These are phyloP conservation scores for Bonia amplexicaulis DNA, from an alignment of 176 grass and related monocot genomes.

Conservation along the genomic window DNA sequence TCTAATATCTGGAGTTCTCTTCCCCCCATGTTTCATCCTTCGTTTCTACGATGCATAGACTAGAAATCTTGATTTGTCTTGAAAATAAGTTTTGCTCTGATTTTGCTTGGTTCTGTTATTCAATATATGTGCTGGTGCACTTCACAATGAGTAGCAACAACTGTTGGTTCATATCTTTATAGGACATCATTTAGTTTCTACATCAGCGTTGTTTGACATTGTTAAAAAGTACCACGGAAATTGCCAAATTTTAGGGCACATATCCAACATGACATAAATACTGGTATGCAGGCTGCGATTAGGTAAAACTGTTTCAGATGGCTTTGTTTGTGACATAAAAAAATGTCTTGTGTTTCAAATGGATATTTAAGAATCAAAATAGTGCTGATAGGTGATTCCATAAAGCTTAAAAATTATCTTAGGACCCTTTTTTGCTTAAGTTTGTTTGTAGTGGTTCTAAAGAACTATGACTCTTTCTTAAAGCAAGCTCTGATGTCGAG, in stretches of 20 bases:
- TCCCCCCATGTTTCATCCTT: background rate
- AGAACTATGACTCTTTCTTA: conserved; percentile 27
- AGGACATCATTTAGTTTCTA: conserved; percentile 6
- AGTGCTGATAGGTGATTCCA: background rate
- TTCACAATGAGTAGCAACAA: background rate
- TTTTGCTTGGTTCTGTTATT: background rate
- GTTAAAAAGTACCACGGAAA: conserved; percentile 10
- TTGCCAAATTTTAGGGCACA: background rate
- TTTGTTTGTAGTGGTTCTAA: conserved; percentile 31
- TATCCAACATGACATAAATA: background rate
- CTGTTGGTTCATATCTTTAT: background rate
- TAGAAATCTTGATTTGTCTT: background rate
- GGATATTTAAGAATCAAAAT: background rate
- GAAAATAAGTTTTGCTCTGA: background rate
- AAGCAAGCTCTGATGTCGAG: conserved; percentile 43
- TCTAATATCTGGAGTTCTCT: conserved; percentile 14
- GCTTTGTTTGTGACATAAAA: background rate
- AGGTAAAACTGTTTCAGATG: background rate
- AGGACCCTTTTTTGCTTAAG: background rate
- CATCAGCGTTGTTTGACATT: background rate
- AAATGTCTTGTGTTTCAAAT: background rate
- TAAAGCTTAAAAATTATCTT: conserved; percentile 13
- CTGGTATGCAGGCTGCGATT: conserved; percentile 10
- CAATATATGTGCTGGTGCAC: background rate
- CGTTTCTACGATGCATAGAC: background rate